Percentiles rank a stretch among this genome's conserved stretches.
phyloP scores from a whole-genome alignment of 1,284 basidiomycete species.

The Xerocomus minutiporus region DNA sequence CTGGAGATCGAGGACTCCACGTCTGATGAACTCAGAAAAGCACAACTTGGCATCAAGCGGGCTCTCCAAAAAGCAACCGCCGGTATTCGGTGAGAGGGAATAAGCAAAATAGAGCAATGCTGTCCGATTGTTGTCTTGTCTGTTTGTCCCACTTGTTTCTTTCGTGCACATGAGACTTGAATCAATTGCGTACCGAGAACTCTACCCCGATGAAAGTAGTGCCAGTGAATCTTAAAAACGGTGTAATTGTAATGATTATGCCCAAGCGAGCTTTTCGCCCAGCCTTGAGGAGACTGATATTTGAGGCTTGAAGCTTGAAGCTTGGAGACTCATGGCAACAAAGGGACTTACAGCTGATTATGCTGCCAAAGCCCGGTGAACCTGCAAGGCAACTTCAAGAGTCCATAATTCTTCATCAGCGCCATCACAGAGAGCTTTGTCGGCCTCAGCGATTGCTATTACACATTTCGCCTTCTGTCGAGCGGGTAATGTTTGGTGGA shows the following conservation, averaged over 20 bases:
- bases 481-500: slow-evolving; percentile 76
- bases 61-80: slow-evolving; percentile 94
- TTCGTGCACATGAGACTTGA: slow-evolving; percentile 8
- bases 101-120: slow-evolving; percentile 17
- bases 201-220: background rate
- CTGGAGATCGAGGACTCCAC: slow-evolving; percentile 92
- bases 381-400: slow-evolving; percentile 77
- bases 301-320: background rate
- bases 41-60: slow-evolving; percentile 88
- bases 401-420: slow-evolving; percentile 98
- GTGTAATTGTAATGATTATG: background rate
- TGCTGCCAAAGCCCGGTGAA: slow-evolving; percentile 59
- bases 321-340: background rate
- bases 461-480: slow-evolving; percentile 82
- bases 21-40: slow-evolving; percentile 90
- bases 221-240: background rate
- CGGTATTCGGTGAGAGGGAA: slow-evolving; percentile 61
- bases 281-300: background rate
- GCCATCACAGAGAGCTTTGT: slow-evolving; percentile 94
- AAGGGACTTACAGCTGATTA: slow-evolving; percentile 1
- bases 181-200: slow-evolving; percentile 5
- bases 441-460: slow-evolving; percentile 87
- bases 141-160: slow-evolving; percentile 5
- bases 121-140: slow-evolving; percentile 8
- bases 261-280: background rate